phyloP scores from a whole-genome alignment of 768 basidiomycete species.

The Serendipita vermifera region DNA sequence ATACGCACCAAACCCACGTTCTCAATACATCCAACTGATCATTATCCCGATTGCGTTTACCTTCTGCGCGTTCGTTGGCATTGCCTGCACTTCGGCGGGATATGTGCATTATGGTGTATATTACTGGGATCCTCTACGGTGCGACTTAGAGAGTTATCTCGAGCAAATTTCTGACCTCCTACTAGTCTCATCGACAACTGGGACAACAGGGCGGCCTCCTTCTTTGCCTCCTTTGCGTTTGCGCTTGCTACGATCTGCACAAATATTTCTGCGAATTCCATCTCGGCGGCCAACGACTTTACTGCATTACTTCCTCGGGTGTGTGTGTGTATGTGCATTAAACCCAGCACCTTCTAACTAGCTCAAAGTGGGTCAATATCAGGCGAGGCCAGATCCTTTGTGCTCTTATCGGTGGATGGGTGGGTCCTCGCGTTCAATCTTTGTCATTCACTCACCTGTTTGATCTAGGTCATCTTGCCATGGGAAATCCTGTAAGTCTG shows the following conservation, averaged over 20 bases:
- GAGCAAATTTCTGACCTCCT: background rate
- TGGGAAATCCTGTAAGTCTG: conserved; percentile 15
- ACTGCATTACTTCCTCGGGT: conserved; percentile 58
- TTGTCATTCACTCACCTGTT: too few relatives aligned
- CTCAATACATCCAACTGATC: conserved; percentile 59
- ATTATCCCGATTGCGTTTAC: conserved; percentile 72
- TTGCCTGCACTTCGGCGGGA: conserved; percentile 69
- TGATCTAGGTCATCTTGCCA: conserved; percentile 9
- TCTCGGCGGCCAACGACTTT: conserved; percentile 72
- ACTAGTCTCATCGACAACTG: conserved; percentile 57
- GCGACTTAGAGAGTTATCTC: background rate
- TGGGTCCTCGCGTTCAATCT: too few relatives aligned
- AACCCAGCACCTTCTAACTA: too few relatives aligned
- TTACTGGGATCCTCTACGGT: conserved; percentile 58
- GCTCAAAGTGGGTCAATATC: conserved; percentile 10
- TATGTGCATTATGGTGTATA: conserved; percentile 40
- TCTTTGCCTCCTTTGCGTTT: conserved; percentile 70
- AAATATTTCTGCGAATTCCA: conserved; percentile 65
- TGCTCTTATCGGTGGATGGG: conserved; percentile 75
- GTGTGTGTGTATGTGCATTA: background rate
- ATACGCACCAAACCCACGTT: conserved; percentile 41
- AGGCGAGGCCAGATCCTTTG: conserved; percentile 26
- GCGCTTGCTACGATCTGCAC: conserved; percentile 50
- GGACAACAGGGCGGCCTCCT: conserved; percentile 75
- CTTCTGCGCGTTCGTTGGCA: conserved; percentile 62